These are phyloP conservation scores for Paramecium caudatum DNA, from an alignment of 73 alveolate genomes.

Conservation along the genomic window DNA sequence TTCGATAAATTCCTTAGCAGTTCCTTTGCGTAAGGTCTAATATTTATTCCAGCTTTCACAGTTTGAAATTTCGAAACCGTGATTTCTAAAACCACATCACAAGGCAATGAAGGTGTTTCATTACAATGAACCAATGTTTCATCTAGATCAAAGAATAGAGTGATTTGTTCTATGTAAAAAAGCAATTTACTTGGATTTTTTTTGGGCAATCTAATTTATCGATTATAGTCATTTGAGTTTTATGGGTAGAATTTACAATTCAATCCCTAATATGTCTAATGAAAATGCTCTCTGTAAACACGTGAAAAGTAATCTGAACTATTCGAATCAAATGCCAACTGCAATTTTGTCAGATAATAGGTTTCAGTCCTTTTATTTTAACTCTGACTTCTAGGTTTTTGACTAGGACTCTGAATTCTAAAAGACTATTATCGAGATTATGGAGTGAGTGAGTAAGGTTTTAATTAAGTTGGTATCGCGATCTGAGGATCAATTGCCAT, in stretches of 20 bases:
- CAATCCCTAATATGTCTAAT: slow-evolving; percentile 68
- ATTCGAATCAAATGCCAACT: slow-evolving; percentile 58
- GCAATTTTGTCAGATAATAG: slow-evolving; percentile 24
- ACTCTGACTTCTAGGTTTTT: slow-evolving; percentile 44
- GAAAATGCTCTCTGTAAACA: slow-evolving; percentile 71
- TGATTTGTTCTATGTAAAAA: slow-evolving; percentile 79
- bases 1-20: slow-evolving; percentile 84
- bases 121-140: slow-evolving; percentile 77
- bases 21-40: slow-evolving; percentile 93
- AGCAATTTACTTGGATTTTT: not conserved
- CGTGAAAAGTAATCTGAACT: slow-evolving; percentile 69
- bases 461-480: not conserved
- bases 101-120: slow-evolving; percentile 59
- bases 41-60: slow-evolving; percentile 90
- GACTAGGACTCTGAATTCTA: not conserved
- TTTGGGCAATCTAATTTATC: slow-evolving; percentile 31
- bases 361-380: slow-evolving; percentile 33
- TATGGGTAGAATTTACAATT: slow-evolving; percentile 33
- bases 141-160: slow-evolving; percentile 73
- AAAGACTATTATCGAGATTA: slow-evolving; percentile 20
- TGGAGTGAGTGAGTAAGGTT: slow-evolving; percentile 66
- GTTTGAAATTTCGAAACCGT: slow-evolving; percentile 49
- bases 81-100: slow-evolving; percentile 65
- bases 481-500: slow-evolving; percentile 35
- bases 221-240: slow-evolving; percentile 35